These are phyloP conservation scores for Neofusicoccum sp. DNA, from an alignment of 2,329 filamentous ascomycete genomes.

Conservation along the genomic window DNA sequence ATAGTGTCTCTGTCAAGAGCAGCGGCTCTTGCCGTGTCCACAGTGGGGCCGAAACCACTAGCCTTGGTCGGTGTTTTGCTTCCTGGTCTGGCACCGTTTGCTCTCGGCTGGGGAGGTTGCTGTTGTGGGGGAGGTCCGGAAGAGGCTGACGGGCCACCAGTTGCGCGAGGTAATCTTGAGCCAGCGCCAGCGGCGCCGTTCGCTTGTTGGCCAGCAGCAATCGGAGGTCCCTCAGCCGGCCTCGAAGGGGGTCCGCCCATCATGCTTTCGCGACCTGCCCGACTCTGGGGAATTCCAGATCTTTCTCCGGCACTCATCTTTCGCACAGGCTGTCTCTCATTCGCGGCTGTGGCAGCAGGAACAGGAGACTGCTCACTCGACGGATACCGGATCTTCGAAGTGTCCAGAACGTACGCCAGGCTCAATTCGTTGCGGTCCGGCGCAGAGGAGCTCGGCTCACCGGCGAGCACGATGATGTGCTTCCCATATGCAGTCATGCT, in stretches of 20 bases:
- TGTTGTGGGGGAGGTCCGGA: constrained; percentile 66
- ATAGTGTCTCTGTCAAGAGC: constrained; percentile 51
- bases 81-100: constrained; percentile 41
- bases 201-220: constrained; percentile 35
- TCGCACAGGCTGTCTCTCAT: constrained; percentile 36
- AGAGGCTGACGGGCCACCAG: constrained; percentile 58
- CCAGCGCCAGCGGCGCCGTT: constrained; percentile 45
- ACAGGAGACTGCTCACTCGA: constrained; percentile 61
- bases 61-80: constrained; percentile 57
- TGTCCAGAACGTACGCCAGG: constrained; percentile 89
- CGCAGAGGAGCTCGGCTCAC: constrained; percentile 87
- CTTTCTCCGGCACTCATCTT: constrained; percentile 53
- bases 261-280: constrained; percentile 49
- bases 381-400: constrained; percentile 93
- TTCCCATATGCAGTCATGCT: constrained; percentile 97
- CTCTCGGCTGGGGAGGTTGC: constrained; percentile 61
- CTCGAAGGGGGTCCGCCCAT: constrained; percentile 28
- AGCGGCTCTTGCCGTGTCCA: constrained; percentile 45
- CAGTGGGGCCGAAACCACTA: constrained; percentile 46
- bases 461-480: constrained; percentile 87
- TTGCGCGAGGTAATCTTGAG: constrained; percentile 63
- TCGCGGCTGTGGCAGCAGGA: constrained; percentile 32
- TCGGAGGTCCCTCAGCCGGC: constrained; percentile 7
- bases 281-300: constrained; percentile 42
- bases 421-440: constrained; percentile 82